Conservation (phyloP, 1,284 basidiomycete species). For the Cutaneotrichosporon cutaneum region DNA sequence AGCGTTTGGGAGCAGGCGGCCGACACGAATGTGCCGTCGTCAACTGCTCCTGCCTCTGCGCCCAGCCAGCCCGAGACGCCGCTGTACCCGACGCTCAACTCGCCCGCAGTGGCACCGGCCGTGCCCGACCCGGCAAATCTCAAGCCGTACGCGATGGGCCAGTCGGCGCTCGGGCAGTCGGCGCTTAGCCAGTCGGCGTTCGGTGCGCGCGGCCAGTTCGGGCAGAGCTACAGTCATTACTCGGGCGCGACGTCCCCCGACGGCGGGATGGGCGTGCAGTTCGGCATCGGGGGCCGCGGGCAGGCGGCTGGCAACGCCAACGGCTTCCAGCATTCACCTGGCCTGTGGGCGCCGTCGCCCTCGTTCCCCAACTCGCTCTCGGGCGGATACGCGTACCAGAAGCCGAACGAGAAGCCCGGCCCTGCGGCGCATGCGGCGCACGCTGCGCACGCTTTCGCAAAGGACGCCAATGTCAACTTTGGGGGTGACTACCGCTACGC, state of each 20-base stretch:
- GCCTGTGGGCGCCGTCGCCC: constrained; percentile 40
- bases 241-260: constrained; percentile 24
- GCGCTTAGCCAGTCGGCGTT: constrained; percentile 2
- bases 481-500: constrained; percentile 14
- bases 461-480: constrained; percentile 11
- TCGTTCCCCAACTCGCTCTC: constrained; percentile 39
- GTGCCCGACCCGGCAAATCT: constrained; percentile 17
- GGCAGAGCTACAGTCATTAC: constrained; percentile 24
- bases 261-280: constrained; percentile 23
- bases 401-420: constrained; percentile 13
- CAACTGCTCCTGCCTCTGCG: constrained; percentile 12
- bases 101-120: constrained; percentile 30
- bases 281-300: constrained; percentile 27
- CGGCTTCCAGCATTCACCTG: constrained; percentile 31
- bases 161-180: constrained; percentile 3
- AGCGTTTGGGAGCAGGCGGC: constrained; percentile 39
- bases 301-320: constrained; percentile 13
- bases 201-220: constrained; percentile 1
- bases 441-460: constrained; percentile 14
- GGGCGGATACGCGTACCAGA: constrained; percentile 30
- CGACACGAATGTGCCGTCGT: constrained; percentile 10
- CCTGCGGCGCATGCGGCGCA: too few species aligned
- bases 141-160: constrained; percentile 27
- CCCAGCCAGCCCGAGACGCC: constrained; percentile 32
- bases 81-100: constrained; percentile 45